Base-by-base conservation (phyloP, 306 rosid species). In the Vigna trinervia region DNA sequence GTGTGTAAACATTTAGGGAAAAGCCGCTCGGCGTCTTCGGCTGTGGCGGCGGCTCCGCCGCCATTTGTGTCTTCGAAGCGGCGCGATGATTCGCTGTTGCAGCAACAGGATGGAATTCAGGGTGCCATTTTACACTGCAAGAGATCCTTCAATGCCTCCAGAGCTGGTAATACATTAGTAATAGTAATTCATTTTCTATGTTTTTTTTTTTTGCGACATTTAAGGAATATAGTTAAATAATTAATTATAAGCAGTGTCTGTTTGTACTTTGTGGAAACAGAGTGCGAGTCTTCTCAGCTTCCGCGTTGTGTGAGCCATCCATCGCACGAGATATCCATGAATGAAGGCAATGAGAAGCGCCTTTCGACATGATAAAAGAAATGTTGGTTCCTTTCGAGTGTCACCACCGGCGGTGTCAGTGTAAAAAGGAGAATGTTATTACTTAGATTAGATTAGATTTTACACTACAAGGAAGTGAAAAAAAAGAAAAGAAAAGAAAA, bases 81-180 rank as follows among this genome's bases (percentile, higher is more conserved):
- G 46, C 86, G 93, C 14, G 98, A 96, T 47, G 99, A 96, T 71
- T 96, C 99, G 2, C 89, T 96, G 41, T 75, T 92, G 80, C 97
- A 91, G 84, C 99, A 96, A 50, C 98, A 96, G 76, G 99, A 96
- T 78, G 97, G 94, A 20, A 96, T 96, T 82, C 99, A 96, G 68
- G 87, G 99, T 52, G 99, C 99, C 77, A 96, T 96, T 74, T 83
- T 96, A 56, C 99, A 96, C 71, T 96, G 99, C 90, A 96, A 96
- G 83, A 88, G 92, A 15, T 92, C 99, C 71, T 96, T 96, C 90
- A 89, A 91, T 78, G 97, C 96, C 1, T 85, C 89, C 0, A 81
- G 90, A 88, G 3, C 68, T 1, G 97, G 98, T 91, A 74, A 79
- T 20, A 38, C 20, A 58, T 26, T 0, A 41, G 46, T 41, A 9